phyloP scores from a whole-genome alignment of 1,284 basidiomycete species.

The Baeospora myosura region DNA sequence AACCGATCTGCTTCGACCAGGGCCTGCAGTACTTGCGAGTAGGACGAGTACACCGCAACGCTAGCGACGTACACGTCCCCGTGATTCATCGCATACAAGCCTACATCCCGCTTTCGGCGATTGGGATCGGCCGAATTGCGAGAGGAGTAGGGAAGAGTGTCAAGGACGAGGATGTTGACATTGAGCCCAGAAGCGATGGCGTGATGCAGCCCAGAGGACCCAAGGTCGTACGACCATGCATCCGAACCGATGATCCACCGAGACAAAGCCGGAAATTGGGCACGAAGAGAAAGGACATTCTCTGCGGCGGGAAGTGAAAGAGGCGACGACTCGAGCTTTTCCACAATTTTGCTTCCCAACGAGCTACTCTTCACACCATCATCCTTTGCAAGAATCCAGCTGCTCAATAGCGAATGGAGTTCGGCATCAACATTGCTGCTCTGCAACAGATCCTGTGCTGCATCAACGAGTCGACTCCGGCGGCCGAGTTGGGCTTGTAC shows the following conservation, averaged over 20 bases:
- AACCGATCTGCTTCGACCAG: slow-evolving; percentile 89
- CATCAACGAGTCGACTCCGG: slow-evolving; percentile 45
- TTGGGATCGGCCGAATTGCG: slow-evolving; percentile 66
- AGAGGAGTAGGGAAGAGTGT: slow-evolving; percentile 82
- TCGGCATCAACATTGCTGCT: slow-evolving; percentile 33
- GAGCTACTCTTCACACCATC: slow-evolving; percentile 49
- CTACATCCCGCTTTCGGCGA: slow-evolving; percentile 86
- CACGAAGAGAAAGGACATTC: slow-evolving; percentile 40
- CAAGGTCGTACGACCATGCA: slow-evolving; percentile 84
- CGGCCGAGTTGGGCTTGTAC: slow-evolving; percentile 64
- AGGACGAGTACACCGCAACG: slow-evolving; percentile 93
- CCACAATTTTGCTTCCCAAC: slow-evolving; percentile 55
- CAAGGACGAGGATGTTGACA: slow-evolving; percentile 86
- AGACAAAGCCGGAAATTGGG: slow-evolving; percentile 48
- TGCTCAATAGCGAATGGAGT: slow-evolving; percentile 51
- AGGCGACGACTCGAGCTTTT: slow-evolving; percentile 41
- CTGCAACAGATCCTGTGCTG: slow-evolving; percentile 44
- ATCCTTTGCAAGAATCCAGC: slow-evolving; percentile 53
- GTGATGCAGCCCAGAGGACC: slow-evolving; percentile 81
- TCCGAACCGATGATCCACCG: slow-evolving; percentile 90
- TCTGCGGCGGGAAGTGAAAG: slow-evolving; percentile 39
- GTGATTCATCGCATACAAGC: slow-evolving; percentile 97
- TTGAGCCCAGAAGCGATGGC: slow-evolving; percentile 74
- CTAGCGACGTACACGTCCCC: slow-evolving; percentile 95
- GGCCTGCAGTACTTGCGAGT: slow-evolving; percentile 90